Evolutionary conservation across 805 yeast genomes (phyloP).

Genomic region (Wickerhamiella parazyma): DNA sequence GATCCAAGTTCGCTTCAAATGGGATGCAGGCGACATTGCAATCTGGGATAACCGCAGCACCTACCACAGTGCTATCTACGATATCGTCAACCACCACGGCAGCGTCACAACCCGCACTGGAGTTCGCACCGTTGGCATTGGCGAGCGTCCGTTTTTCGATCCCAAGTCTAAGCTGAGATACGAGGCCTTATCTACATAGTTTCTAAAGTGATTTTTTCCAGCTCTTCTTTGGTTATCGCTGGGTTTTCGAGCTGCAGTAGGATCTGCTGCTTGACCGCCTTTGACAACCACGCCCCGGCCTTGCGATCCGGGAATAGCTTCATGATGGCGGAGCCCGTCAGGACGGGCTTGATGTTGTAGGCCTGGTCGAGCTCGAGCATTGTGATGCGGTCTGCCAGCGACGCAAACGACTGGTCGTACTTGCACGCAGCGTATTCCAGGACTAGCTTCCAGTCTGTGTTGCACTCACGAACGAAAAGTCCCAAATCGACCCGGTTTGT

Average conservation of each 20-base stretch:
- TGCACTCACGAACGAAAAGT: slow-evolving; percentile 39
- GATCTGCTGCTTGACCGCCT: background rate
- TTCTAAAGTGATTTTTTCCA: background rate
- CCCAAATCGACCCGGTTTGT: slow-evolving; percentile 38
- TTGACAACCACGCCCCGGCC: slow-evolving; percentile 81
- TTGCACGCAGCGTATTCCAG: slow-evolving; percentile 27
- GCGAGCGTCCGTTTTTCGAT: slow-evolving; percentile 24
- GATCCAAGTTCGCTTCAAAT: slow-evolving; percentile 40
- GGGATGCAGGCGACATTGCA: slow-evolving; percentile 41
- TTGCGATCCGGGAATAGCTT: slow-evolving; percentile 35
- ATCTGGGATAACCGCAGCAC: slow-evolving; percentile 49
- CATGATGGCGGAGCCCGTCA: slow-evolving; percentile 58
- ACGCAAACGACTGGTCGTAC: slow-evolving; percentile 25
- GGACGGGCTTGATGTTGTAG: slow-evolving; percentile 42
- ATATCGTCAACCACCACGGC: background rate
- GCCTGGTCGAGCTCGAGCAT: slow-evolving; percentile 31
- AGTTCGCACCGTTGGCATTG: slow-evolving; percentile 21
- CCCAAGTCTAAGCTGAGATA: slow-evolving; percentile 20
- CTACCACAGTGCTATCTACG: slow-evolving; percentile 33
- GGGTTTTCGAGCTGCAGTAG: slow-evolving; percentile 5
- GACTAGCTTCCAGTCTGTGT: slow-evolving; percentile 36
- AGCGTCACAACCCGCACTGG: slow-evolving; percentile 14
- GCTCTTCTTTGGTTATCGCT: background rate
- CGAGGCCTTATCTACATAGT: slow-evolving; percentile 9
- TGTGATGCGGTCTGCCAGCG: slow-evolving; percentile 22